These are phyloP conservation scores for Ganoderma sp. DNA, from an alignment of 1,284 basidiomycete species.

Conservation along the genomic window DNA sequence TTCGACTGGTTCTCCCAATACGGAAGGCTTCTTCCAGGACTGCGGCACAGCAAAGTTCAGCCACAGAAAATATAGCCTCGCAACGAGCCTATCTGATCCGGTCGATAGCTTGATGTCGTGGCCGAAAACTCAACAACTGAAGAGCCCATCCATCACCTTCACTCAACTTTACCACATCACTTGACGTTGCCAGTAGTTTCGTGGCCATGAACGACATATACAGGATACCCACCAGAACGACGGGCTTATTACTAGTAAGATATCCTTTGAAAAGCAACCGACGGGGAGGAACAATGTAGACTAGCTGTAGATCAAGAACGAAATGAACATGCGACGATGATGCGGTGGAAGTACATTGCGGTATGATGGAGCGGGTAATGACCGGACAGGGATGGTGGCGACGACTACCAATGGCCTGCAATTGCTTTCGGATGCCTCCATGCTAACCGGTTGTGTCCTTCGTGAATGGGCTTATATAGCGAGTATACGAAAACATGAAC, in stretches of 20 bases:
- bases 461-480: neutral
- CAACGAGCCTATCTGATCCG: too few relatives aligned
- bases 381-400: slow-evolving; percentile 16
- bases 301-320: slow-evolving; percentile 6
- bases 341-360: slow-evolving; percentile 8
- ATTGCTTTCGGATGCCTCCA: slow-evolving; percentile 10
- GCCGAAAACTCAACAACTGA: too few relatives aligned
- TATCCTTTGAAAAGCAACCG: slow-evolving; percentile 7
- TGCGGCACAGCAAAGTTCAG: too few relatives aligned
- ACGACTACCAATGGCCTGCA: slow-evolving; percentile 4
- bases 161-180: neutral
- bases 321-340: slow-evolving; percentile 4
- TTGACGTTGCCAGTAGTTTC: neutral
- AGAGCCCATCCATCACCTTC: too few relatives aligned
- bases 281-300: slow-evolving; percentile 6
- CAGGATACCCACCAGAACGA: neutral
- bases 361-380: slow-evolving; percentile 11
- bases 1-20: too few relatives aligned
- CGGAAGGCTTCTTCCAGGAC: too few relatives aligned
- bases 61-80: too few relatives aligned
- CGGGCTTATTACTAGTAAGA: neutral
- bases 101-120: too few relatives aligned
- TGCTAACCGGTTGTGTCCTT: neutral
- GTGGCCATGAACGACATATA: neutral
- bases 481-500: neutral